Evolutionary conservation across 2,329 filamentous ascomycete genomes (phyloP).

Genomic region (Aspergillus sp.): DNA sequence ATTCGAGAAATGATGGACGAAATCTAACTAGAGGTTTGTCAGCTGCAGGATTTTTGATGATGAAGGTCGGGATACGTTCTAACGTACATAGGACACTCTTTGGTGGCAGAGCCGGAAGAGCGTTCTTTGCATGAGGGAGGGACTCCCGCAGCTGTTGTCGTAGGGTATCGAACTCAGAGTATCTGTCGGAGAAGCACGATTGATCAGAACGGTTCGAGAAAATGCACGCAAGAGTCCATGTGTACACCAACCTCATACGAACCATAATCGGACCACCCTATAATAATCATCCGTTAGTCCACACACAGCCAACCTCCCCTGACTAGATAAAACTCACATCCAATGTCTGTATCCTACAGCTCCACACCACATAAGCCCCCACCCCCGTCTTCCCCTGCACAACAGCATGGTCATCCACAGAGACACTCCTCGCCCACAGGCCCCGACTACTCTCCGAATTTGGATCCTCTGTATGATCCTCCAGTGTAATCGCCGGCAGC

Average conservation of each 20-base stretch:
- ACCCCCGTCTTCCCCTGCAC: conserved; percentile 52
- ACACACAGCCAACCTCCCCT: background rate
- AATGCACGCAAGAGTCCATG: background rate
- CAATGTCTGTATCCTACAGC: conserved; percentile 77
- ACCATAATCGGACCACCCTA: conserved; percentile 51
- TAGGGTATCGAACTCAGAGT: conserved; percentile 88
- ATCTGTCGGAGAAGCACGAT: conserved; percentile 41
- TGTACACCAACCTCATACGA: conserved; percentile 46
- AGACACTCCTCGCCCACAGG: conserved; percentile 55
- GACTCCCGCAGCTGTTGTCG: conserved; percentile 63
- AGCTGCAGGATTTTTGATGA: background rate
- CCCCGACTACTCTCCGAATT: conserved; percentile 48
- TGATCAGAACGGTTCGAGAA: no score
- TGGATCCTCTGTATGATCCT: conserved; percentile 55
- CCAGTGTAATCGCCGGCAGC: conserved; percentile 48
- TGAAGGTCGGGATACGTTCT: background rate
- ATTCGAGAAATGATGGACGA: conserved; percentile 74
- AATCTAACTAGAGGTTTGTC: conserved; percentile 49
- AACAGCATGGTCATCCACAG: conserved; percentile 55
- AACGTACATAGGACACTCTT: conserved; percentile 78
- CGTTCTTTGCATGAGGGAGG: conserved; percentile 74
- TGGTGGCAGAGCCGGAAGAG: conserved; percentile 82
- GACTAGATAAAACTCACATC: conserved; percentile 53
- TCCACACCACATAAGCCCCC: conserved; percentile 95
- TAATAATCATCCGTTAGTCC: conserved; percentile 10